phyloP scores from a whole-genome alignment of 169 alveolate genomes.

The Plasmodium yoelii region DNA sequence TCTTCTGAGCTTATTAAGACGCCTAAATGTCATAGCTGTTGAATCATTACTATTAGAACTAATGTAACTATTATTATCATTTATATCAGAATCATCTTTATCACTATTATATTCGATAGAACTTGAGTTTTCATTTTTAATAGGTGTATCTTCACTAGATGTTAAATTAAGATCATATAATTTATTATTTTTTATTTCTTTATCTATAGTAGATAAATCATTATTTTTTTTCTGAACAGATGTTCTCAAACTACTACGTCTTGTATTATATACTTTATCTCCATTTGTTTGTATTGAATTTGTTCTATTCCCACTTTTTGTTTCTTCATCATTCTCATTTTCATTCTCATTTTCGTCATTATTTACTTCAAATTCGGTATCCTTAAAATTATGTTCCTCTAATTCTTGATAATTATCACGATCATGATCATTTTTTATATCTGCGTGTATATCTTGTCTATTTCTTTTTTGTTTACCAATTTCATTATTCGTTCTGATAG shows the following conservation, averaged over 20 bases:
- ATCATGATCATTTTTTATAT: neutral
- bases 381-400: neutral
- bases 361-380: neutral
- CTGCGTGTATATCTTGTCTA: neutral
- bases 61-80: constrained; percentile 21
- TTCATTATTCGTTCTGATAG: too few species aligned
- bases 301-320: neutral
- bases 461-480: neutral
- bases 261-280: too few species aligned
- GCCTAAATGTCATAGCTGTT: constrained; percentile 51
- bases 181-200: neutral
- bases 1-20: constrained; percentile 43
- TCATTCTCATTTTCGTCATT: constrained; percentile 17
- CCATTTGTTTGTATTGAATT: too few species aligned
- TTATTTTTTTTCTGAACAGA: too few species aligned
- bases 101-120: constrained; percentile 47
- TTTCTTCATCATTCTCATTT: neutral
- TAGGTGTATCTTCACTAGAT: constrained; percentile 53
- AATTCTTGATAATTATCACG: too few species aligned
- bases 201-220: too few species aligned
- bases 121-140: constrained; percentile 13
- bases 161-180: constrained; percentile 22
- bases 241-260: too few species aligned
- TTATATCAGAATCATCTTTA: constrained; percentile 2
- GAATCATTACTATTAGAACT: constrained; percentile 54